Evolutionary conservation across 139 green algal genomes (phyloP).

Genomic region (Medakamo hakoo): DNA sequence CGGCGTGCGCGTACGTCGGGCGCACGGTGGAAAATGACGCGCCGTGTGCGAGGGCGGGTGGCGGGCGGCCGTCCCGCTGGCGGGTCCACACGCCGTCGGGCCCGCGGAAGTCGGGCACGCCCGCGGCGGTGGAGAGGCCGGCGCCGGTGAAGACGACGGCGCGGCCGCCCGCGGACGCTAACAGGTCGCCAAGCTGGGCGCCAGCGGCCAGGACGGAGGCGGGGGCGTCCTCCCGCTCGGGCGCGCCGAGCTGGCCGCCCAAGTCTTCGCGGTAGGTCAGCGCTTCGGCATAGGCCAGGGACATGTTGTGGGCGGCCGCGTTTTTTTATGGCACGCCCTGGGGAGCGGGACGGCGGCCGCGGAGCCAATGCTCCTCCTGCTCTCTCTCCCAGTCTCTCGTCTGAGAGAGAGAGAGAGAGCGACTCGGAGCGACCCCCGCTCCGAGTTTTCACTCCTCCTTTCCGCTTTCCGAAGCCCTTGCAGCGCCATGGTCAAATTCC

Average conservation of each 20-base stretch:
- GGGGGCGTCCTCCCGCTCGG: conserved; percentile 36
- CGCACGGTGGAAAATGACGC: conserved; percentile 4
- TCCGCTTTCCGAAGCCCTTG: neutral
- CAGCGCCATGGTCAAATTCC: conserved; percentile 48
- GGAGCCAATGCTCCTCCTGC: neutral
- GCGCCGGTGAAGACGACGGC: conserved; percentile 82
- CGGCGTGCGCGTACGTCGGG: conserved; percentile 46
- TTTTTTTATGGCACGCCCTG: no score
- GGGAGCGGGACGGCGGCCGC: no score
- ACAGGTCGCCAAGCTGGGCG: conserved; percentile 28
- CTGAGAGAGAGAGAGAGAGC: no score
- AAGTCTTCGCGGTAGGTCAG: conserved; percentile 51
- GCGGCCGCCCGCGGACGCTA: conserved; percentile 16
- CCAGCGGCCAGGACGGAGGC: conserved; percentile 22
- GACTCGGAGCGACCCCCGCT: no score
- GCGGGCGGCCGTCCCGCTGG: conserved; percentile 25
- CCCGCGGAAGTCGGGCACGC: conserved; percentile 78
- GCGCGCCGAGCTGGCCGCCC: conserved; percentile 54
- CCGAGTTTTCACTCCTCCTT: neutral
- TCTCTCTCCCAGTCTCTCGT: neutral
- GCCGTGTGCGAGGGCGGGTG: neutral
- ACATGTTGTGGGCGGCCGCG: no score
- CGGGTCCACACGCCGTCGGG: conserved; percentile 89
- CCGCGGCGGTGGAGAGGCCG: conserved; percentile 74
- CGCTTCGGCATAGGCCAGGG: conserved; percentile 24